Evolutionary conservation across 768 basidiomycete species (phyloP).

Genomic region (Kwoniella newhampshirensis): DNA sequence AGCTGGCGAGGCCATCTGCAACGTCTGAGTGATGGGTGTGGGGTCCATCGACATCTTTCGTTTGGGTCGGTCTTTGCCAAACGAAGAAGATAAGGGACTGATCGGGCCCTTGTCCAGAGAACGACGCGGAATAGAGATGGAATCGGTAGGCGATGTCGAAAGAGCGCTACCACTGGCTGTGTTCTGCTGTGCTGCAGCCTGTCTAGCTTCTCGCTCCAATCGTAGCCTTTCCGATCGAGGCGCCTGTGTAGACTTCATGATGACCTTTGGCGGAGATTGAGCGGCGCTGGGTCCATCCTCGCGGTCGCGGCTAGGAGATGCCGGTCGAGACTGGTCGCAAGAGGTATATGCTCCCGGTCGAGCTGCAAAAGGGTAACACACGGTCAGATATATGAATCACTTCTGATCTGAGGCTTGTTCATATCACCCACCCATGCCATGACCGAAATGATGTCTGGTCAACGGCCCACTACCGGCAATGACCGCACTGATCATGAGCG

Average conservation of each 20-base stretch:
- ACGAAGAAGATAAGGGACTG: conserved; percentile 10
- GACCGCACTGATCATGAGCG: conserved; percentile 48
- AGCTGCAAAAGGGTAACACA: conserved; percentile 12
- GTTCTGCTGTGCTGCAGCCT: not conserved
- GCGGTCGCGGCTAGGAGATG: conserved; percentile 19
- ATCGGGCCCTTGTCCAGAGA: not conserved
- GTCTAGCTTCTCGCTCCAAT: conserved; percentile 25
- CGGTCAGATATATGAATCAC: conserved; percentile 10
- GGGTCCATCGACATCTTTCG: conserved; percentile 50
- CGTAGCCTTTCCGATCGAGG: conserved; percentile 44
- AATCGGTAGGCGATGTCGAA: not conserved
- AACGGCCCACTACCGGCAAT: conserved; percentile 48
- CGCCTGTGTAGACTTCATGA: conserved; percentile 42
- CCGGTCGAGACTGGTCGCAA: conserved; percentile 47
- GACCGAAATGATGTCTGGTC: conserved; percentile 50
- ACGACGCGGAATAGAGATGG: conserved; percentile 7
- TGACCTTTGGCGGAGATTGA: conserved; percentile 10
- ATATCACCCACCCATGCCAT: conserved; percentile 44
- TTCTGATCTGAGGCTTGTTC: not conserved
- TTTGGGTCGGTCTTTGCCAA: conserved; percentile 23
- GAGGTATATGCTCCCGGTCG: conserved; percentile 49
- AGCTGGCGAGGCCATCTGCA: conserved; percentile 36
- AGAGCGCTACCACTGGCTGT: conserved; percentile 1
- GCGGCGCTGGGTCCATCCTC: conserved; percentile 7
- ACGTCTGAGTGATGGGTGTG: conserved; percentile 33